Conservation (phyloP, 306 rosid species). For the Rosa lucieae region DNA sequence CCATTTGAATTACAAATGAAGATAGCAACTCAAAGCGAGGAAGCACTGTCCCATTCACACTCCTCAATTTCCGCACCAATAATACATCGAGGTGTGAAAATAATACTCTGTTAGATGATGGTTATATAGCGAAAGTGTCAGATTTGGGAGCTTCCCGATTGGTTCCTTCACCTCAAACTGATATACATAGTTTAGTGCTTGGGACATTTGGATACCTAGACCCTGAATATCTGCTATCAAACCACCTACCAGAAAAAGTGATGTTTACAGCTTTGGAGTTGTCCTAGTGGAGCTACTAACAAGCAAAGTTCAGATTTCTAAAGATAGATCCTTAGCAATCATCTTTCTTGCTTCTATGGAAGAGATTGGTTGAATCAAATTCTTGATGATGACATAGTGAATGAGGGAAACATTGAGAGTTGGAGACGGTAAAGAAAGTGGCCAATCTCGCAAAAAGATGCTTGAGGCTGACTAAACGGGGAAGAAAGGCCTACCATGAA, state of each 20-base stretch:
- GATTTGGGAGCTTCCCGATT: neutral
- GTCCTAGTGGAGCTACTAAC: slow-evolving; percentile 31
- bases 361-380: neutral
- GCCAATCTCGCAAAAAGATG: neutral
- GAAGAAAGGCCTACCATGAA: neutral
- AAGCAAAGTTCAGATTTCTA: neutral
- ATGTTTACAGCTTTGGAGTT: slow-evolving; percentile 31
- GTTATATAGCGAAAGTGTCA: neutral
- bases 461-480: slow-evolving; percentile 11
- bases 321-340: neutral
- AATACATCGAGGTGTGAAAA: neutral
- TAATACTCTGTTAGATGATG: neutral
- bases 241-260: slow-evolving; percentile 24
- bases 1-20: neutral
- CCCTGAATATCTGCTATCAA: slow-evolving; percentile 27
- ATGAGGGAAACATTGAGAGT: neutral
- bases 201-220: slow-evolving; percentile 13
- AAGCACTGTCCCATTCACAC: too few relatives aligned
- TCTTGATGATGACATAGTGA: neutral
- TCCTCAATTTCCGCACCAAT: too few relatives aligned
- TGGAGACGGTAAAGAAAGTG: neutral
- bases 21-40: neutral
- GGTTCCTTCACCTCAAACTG: neutral
- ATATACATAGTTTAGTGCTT: neutral
- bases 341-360: neutral